Conservation (phyloP, 306 rosid species). For the Prunus davidiana region DNA sequence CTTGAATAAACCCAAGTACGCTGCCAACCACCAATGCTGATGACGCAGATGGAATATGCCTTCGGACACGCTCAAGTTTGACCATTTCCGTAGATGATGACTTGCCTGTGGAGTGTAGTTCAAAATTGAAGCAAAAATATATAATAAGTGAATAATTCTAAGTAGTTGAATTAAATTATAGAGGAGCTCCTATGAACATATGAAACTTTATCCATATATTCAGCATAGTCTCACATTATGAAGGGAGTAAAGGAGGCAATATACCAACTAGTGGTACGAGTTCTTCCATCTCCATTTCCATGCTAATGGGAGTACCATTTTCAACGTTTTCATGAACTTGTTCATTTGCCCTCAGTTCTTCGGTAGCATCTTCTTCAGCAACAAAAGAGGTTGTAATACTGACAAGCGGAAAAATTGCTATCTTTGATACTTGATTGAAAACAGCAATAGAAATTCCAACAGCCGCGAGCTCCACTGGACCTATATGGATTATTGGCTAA, state of each 20-base stretch:
- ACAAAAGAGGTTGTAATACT: constrained; percentile 79
- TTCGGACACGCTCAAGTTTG: constrained; percentile 37
- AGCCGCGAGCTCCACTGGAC: constrained; percentile 84
- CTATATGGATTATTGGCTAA: constrained; percentile 30
- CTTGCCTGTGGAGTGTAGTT: neutral
- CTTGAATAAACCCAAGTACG: constrained; percentile 59
- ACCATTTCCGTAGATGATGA: constrained; percentile 17
- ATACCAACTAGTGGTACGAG: constrained; percentile 16
- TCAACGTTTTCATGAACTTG: constrained; percentile 40
- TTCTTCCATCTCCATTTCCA: constrained; percentile 21
- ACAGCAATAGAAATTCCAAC: constrained; percentile 78
- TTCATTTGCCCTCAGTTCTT: constrained; percentile 22
- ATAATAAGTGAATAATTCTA: neutral
- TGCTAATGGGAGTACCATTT: constrained; percentile 19
- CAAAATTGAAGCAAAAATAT: neutral
- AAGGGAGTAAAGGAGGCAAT: neutral
- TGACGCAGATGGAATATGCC: constrained; percentile 71
- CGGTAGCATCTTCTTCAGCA: constrained; percentile 66
- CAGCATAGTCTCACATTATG: neutral
- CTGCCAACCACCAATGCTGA: constrained; percentile 63
- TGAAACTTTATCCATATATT: neutral
- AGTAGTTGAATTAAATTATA: neutral
- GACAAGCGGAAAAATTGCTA: constrained; percentile 70
- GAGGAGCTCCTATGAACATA: neutral
- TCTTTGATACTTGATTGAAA: constrained; percentile 74